Evolutionary conservation across 2,329 filamentous ascomycete genomes (phyloP).

Genomic region (Trichoderma endophyticum): DNA sequence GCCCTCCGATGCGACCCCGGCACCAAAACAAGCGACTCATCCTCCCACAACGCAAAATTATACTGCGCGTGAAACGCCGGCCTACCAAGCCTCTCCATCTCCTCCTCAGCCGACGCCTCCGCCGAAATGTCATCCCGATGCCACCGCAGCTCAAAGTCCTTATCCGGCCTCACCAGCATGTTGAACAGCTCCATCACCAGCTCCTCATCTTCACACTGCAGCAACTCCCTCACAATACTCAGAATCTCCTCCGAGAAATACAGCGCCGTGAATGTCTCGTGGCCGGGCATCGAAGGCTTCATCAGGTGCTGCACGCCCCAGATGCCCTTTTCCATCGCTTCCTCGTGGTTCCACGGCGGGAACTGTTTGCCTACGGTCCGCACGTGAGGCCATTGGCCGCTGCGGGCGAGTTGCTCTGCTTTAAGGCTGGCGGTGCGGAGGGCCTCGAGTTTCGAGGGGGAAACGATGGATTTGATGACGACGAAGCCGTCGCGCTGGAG

Average conservation of each 20-base stretch:
- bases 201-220: conserved; percentile 55
- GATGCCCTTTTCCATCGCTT: conserved; percentile 57
- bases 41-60: conserved; percentile 78
- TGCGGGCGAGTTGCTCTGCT: conserved; percentile 59
- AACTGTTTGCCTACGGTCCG: conserved; percentile 88
- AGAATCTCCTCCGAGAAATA: conserved; percentile 72
- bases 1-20: conserved; percentile 72
- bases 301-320: conserved; percentile 89
- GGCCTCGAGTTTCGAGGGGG: conserved; percentile 49
- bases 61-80: conserved; percentile 78
- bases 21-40: conserved; percentile 70
- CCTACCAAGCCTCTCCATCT: conserved; percentile 56
- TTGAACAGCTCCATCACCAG: conserved; percentile 89
- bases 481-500: conserved; percentile 75
- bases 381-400: conserved; percentile 76
- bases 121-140: conserved; percentile 79
- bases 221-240: conserved; percentile 60
- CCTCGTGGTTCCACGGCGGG: conserved; percentile 70
- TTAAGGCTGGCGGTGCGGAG: conserved; percentile 59
- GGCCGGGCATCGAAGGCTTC: conserved; percentile 65
- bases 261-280: conserved; percentile 58
- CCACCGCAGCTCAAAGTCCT: conserved; percentile 74
- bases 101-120: conserved; percentile 63
- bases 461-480: conserved; percentile 63
- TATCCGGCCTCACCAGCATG: conserved; percentile 70